A percentile compares a stretch with the other conserved stretches of the same genome.
Conservation (phyloP, 2,329 filamentous ascomycete genomes). For the Aspergillus caelatus region DNA sequence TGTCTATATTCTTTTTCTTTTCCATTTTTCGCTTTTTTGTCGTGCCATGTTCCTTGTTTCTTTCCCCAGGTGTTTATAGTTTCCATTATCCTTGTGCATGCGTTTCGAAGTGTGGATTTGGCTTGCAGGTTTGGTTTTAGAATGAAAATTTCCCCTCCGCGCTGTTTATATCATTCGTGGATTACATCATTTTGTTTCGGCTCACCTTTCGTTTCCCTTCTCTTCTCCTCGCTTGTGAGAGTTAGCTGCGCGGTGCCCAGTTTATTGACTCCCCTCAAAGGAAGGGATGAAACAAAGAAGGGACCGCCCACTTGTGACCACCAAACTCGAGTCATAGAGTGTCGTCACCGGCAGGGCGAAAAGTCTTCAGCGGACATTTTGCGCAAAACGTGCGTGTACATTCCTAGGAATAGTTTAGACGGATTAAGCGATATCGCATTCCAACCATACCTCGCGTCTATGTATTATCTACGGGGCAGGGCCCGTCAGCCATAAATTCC, state of each 20-base stretch:
- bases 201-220: neutral
- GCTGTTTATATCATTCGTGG: neutral
- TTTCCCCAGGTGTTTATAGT: neutral
- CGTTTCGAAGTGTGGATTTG: neutral
- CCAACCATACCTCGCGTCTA: neutral
- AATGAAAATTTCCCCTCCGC: constrained; percentile 6
- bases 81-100: neutral
- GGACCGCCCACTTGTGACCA: neutral
- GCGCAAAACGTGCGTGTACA: neutral
- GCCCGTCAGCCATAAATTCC: neutral
- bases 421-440: neutral
- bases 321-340: neutral
- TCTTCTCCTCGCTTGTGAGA: neutral
- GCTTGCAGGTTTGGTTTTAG: neutral
- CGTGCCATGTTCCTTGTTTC: neutral
- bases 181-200: neutral
- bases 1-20: neutral
- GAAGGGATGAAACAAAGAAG: constrained; percentile 7
- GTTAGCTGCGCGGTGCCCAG: neutral
- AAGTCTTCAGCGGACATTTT: neutral
- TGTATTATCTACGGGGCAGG: neutral
- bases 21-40: neutral
- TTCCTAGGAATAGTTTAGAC: neutral
- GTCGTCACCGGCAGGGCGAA: neutral
- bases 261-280: neutral